Conservation (phyloP, 768 basidiomycete species). For the Rhodotorula kratochvilovae region DNA sequence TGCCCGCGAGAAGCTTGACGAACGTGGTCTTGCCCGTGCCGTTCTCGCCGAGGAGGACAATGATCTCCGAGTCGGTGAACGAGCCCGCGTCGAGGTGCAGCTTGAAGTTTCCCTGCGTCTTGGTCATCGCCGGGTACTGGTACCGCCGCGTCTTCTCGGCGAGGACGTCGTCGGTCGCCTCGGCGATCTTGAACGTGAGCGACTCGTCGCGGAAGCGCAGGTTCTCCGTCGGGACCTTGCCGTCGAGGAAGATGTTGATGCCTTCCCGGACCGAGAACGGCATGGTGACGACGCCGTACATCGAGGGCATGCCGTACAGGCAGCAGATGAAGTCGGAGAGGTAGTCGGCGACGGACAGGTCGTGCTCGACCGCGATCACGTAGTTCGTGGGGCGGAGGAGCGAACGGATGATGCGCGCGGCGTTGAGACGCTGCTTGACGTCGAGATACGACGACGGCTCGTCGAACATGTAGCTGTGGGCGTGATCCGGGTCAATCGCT, state of each 20-base stretch:
- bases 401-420: conserved; percentile 88
- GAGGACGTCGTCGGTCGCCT: conserved; percentile 85
- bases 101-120: conserved; percentile 93
- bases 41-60: conserved; percentile 98
- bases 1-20: conserved; percentile 89
- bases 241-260: conserved; percentile 99
- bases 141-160: conserved; percentile 83
- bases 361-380: conserved; percentile 97
- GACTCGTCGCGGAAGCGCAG: conserved; percentile 95
- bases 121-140: conserved; percentile 90
- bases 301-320: conserved; percentile 91
- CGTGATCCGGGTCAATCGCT: conserved; percentile 9
- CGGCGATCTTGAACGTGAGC: conserved; percentile 93
- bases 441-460: conserved; percentile 98
- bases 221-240: conserved; percentile 97
- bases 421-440: conserved; percentile 87
- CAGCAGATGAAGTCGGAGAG: conserved; percentile 97
- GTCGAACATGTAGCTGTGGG: conserved; percentile 89
- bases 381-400: conserved; percentile 79
- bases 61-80: conserved; percentile 99
- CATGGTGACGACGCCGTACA: conserved; percentile 99
- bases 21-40: conserved; percentile 97
- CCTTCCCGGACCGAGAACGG: conserved; percentile 95
- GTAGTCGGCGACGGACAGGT: conserved; percentile 95
- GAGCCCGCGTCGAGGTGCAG: conserved; percentile 81